Base-by-base conservation (phyloP, 768 basidiomycete species). In the Saitozyma podzolica region DNA sequence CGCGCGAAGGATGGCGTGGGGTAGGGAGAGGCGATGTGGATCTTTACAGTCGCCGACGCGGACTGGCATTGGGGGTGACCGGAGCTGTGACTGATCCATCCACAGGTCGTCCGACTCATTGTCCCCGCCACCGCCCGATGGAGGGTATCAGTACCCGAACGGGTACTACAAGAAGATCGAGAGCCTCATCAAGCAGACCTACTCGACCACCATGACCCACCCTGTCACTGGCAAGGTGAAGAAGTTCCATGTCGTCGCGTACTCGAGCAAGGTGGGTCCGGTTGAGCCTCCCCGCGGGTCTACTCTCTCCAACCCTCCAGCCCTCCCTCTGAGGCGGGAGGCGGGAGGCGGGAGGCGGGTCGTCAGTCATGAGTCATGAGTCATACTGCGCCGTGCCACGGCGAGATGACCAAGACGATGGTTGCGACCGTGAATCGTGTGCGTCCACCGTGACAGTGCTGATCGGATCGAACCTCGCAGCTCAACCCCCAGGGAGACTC, bases 161-260 rank as follows among this genome's bases (percentile, higher is more conserved):
- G 9, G 39, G 17, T 48, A 54, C 48, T 14, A 59, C 55, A 62
- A 58, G 6, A 16, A 58, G 10, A 49, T 58, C 3, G 77, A 73
- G 41, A 59, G 70, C 14, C 61, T 78, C 17, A 67, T 78, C 73
- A 78, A 78, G 60, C 77, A 78, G 52, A 78, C 77, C 6, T 78
- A 73, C 59, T 73, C 73, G 20, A 75, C 75, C 19, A 67, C 64
- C 10, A 74, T 76, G 66, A 66, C 64, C 20, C 64, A 76, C 55
- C 71, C 71, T 0, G 62, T 61, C 54, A 71, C 65, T 11, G 63
- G 66, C 48, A 73, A 72, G 50, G 55, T 62, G 4, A 76, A 72
- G 56, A 76, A 74, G 29, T 76, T 72, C 47, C 75, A 76, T 56
- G 70, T 76, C n/a, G 75, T 76, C 17, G 75, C 68, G 5, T 76